Conservation (phyloP, 1,139 yeast species). For the Taphrina pruni region DNA sequence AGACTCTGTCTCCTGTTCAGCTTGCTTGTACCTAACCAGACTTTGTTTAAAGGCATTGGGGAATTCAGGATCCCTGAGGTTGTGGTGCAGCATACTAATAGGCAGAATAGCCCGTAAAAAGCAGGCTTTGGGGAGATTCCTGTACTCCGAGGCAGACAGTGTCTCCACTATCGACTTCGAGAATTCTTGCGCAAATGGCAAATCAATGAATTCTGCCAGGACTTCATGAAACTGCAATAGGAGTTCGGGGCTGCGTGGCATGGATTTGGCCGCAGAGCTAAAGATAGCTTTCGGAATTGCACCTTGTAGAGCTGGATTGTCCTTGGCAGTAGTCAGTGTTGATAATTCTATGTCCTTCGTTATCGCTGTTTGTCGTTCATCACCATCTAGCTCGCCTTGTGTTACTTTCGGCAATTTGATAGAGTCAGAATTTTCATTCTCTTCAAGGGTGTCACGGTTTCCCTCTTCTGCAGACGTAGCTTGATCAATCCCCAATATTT, state of each 20-base stretch:
- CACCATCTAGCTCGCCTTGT: conserved; percentile 23
- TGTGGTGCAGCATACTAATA: conserved; percentile 2
- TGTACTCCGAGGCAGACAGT: conserved; percentile 6
- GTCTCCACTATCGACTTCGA: conserved; percentile 2
- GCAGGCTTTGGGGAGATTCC: conserved; percentile 21
- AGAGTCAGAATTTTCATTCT: conserved; percentile 26
- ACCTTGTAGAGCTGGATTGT: conserved; percentile 40
- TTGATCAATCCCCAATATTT: conserved; percentile 64
- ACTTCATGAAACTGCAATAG: conserved; percentile 19
- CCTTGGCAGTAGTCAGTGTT: conserved; percentile 25
- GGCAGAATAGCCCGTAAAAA: conserved; percentile 35
- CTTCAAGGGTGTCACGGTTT: conserved; percentile 6
- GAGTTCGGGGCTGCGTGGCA: conserved; percentile 23
- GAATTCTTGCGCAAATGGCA: conserved; percentile 21
- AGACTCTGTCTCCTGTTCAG: background rate
- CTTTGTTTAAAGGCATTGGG: conserved; percentile 34
- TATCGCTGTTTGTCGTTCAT: conserved; percentile 7
- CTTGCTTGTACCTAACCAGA: conserved; percentile 17
- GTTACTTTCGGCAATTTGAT: conserved; percentile 23
- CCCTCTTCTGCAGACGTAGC: conserved; percentile 9
- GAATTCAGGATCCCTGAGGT: conserved; percentile 32
- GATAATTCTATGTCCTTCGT: conserved; percentile 36
- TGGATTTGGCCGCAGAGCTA: conserved; percentile 26
- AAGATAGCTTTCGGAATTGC: conserved; percentile 36
- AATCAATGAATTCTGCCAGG: conserved; percentile 4